Base-by-base conservation (phyloP, 1,284 basidiomycete species). In the Trichosporon sp. region DNA sequence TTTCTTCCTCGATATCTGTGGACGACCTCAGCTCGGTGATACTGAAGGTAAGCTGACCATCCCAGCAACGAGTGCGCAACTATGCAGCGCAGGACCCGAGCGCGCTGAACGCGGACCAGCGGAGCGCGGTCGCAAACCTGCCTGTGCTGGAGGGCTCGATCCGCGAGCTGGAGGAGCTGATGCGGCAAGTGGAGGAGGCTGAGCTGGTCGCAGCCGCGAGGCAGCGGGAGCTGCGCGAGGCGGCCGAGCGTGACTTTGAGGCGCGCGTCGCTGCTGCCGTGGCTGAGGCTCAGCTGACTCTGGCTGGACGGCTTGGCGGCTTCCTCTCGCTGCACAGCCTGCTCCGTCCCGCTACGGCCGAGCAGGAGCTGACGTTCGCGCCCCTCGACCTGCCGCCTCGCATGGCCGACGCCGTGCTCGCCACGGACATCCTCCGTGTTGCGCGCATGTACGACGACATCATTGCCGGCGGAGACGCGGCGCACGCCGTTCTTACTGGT, bases 41-140 rank as follows among this genome's bases (percentile, higher is more conserved):
- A n/a, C n/a, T n/a, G n/a, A n/a, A n/a, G n/a, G n/a, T n/a, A n/a
- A n/a, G 56, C 65, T 66, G 56, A 66, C 37, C 14, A 25, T 14
- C 11, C 34, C 72, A 93, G 91, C 83, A 83, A 69, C 87, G 91
- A 65, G 86, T 91, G 82, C 83, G 86, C 58, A 79, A 81, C 13
- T 92, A 93, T 77, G 85, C 86, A 32, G 74, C 84, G 10, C 87
- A 85, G 31, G 85, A 86, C n/a, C 76, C 82, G 1, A 86, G 86
- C 56, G 87, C 88, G 69, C 84, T 94, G 60, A 91, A 94, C 70
- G 89, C 91, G 27, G 92, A 94, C 78, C 92, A 94, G 80, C 88
- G 84, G 69, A 85, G 87, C 32, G 84, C 84, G 1, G 72, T 92
- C 59, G 87, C 85, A 67, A 86, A 85, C 23, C 84, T 94, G 44